Evolutionary conservation across 2,329 filamentous ascomycete genomes (phyloP).

Genomic region (Neofusicoccum umdonicola): DNA sequence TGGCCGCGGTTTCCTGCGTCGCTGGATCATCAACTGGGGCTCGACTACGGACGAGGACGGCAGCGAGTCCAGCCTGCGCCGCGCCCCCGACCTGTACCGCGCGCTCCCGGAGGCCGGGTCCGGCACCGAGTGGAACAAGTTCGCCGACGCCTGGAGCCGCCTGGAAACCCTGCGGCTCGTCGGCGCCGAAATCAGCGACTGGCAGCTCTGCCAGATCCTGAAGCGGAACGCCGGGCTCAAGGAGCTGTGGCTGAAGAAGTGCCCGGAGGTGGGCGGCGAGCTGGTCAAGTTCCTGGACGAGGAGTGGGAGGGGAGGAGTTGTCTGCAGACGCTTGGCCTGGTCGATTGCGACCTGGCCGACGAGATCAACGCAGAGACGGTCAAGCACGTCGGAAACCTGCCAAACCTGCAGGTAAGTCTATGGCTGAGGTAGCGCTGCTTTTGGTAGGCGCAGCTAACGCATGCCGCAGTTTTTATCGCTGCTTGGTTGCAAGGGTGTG

Average conservation of each 20-base stretch:
- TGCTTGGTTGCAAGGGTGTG: constrained; percentile 30
- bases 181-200: constrained; percentile 23
- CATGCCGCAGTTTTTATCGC: constrained; percentile 24
- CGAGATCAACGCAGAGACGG: constrained; percentile 23
- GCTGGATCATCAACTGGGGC: constrained; percentile 17
- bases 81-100: constrained; percentile 22
- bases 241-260: constrained; percentile 28
- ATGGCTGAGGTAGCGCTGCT: background rate
- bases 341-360: constrained; percentile 24
- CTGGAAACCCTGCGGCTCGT: constrained; percentile 26
- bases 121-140: constrained; percentile 16
- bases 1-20: constrained; percentile 21
- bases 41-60: background rate
- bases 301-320: constrained; percentile 22
- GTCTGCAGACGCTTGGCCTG: constrained; percentile 24
- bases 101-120: constrained; percentile 17
- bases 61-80: background rate
- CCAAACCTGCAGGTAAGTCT: constrained; percentile 24
- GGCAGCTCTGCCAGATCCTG: constrained; percentile 25
- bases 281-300: constrained; percentile 25
- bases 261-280: constrained; percentile 21
- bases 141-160: constrained; percentile 17
- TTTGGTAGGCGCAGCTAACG: constrained; percentile 5
- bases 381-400: constrained; percentile 23
- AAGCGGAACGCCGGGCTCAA: constrained; percentile 20